Evolutionary conservation across 2,329 filamentous ascomycete genomes (phyloP).

Genomic region (Aspergillus fructus): DNA sequence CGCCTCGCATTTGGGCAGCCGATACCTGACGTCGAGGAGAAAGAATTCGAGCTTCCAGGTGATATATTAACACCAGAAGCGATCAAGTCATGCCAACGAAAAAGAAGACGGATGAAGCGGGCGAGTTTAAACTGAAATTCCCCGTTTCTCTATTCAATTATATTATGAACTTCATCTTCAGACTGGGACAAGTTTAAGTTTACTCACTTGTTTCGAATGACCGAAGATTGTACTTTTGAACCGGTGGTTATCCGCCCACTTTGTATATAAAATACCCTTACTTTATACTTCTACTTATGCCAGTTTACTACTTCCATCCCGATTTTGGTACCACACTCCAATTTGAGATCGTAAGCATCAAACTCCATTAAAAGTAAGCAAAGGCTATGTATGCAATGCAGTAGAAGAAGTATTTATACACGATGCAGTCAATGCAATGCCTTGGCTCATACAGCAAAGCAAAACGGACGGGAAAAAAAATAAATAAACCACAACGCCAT

Average conservation of each 20-base stretch:
- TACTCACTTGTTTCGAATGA: neutral
- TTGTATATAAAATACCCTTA: neutral
- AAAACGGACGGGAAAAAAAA: neutral
- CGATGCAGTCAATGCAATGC: neutral
- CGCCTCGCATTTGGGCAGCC: conserved; percentile 78
- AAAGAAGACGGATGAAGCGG: conserved; percentile 36
- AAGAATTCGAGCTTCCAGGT: conserved; percentile 73
- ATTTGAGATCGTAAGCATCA: neutral
- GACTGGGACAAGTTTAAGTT: neutral
- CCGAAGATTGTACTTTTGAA: neutral
- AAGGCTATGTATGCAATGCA: conserved; percentile 10
- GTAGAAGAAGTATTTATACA: conserved; percentile 1
- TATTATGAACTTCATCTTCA: neutral
- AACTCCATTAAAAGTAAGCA: neutral
- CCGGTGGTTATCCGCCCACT: neutral
- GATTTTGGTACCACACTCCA: neutral
- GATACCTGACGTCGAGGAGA: conserved; percentile 69
- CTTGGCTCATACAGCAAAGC: neutral
- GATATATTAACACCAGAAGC: conserved; percentile 52
- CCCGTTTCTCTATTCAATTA: neutral
- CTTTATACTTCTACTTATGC: neutral
- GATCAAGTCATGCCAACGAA: conserved; percentile 41
- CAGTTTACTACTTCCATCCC: neutral
- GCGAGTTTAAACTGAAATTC: conserved; percentile 24
- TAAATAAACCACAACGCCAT: neutral